Evolutionary conservation across 352 stramenopile genomes (phyloP), one percentile per base, ranked within the genome.

Genomic region (Phytophthora chlamydospora): DNA sequence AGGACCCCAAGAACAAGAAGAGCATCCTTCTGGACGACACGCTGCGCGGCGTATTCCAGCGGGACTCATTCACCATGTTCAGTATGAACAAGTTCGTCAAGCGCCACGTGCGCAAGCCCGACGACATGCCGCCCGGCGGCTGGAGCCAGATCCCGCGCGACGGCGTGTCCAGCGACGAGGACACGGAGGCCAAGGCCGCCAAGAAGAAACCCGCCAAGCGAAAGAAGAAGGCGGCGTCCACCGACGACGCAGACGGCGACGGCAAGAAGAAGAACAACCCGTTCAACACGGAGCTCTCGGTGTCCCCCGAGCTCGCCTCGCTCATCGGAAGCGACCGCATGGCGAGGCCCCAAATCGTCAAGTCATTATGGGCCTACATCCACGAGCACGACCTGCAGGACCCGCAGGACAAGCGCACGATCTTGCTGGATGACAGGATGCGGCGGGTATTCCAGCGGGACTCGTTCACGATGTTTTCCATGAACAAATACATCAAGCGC

Each of bases 351-450:
- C 82, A 98, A 60, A 93, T 98, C 43, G 93, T 98, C 27, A 98
- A 98, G 64, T 71, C 80, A 32, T 64, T 99, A 14, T 99, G 97
- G 97, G 87, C 96, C 51, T 98, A 99, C 68, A 98, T 99, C 54
- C 89, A 93, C 47, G 89, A 96, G 40, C 83, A 99, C 58, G 72
- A 97, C 19, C 74, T 99, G 41, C 97, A 99, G 74, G 94, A 98
- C 78, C 96, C 97, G 21, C 66, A 84, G 12, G 89, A 99, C 64
- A 97, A 98, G 71, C 88, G 91, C 14, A 86, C 90, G 55, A 99
- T 99, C 60, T 58, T 98, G 14, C 68, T 97, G 46, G 94, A 98
- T 67, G 80, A 92, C 45, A 89, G 67, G 56, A 83, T 98, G 76
- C 81, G 74, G 44, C 67, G 76, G 49, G 82, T 91, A 36, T 95